Percentiles rank a stretch among this genome's conserved stretches.
These are phyloP conservation scores for Acacia acuminata DNA, from an alignment of 306 rosid genomes.

Conservation along the genomic window DNA sequence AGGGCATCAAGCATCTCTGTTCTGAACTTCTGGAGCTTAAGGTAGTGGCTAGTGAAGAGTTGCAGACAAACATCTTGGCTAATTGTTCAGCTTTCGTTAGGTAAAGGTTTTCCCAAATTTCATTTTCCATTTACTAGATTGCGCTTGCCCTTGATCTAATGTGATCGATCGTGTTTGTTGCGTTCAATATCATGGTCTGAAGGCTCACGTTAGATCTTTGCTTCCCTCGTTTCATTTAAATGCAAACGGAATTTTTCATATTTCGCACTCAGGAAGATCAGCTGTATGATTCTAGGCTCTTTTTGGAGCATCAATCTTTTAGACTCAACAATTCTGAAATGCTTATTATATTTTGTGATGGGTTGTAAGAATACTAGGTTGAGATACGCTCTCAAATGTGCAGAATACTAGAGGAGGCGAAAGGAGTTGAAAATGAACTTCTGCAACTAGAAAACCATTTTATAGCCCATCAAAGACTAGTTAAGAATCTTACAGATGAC, in stretches of 20 bases:
- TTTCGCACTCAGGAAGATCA: background rate
- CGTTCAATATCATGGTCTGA: background rate
- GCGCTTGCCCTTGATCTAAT: background rate
- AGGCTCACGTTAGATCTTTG: background rate
- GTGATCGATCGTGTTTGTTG: background rate
- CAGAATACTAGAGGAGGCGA: conserved; percentile 65
- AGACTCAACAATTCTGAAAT: background rate
- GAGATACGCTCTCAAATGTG: conserved; percentile 20
- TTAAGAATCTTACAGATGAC: conserved; percentile 51
- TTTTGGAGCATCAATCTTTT: background rate
- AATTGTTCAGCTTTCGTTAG: conserved; percentile 62
- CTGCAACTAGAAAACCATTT: conserved; percentile 59
- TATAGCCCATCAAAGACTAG: conserved; percentile 51
- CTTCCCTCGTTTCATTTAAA: background rate
- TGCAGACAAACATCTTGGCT: conserved; percentile 54
- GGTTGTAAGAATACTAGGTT: conserved; percentile 1
- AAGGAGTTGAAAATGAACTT: conserved; percentile 57
- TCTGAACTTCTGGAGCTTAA: conserved; percentile 75
- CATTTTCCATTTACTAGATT: background rate
- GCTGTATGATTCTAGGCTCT: background rate
- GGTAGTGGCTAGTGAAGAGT: conserved; percentile 65
- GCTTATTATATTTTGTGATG: conserved; percentile 5
- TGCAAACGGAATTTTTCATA: background rate
- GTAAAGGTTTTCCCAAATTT: conserved; percentile 32
- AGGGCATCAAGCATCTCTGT: conserved; percentile 89